These are phyloP conservation scores for Monosporascus sp. DNA, from an alignment of 2,329 filamentous ascomycete genomes.

Conservation along the genomic window DNA sequence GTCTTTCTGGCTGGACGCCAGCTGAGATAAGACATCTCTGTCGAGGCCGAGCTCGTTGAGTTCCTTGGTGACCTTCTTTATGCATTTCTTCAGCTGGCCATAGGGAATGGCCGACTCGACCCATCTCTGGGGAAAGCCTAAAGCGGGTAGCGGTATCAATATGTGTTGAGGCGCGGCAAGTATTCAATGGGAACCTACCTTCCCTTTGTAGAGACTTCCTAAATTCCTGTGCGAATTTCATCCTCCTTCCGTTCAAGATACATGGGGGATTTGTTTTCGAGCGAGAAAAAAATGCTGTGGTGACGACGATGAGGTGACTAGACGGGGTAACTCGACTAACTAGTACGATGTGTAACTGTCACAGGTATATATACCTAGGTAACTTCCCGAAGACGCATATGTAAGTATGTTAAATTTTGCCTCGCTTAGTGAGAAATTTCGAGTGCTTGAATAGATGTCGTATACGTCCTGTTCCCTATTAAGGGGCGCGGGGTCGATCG, in stretches of 20 bases:
- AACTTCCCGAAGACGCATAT: no score
- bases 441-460: background rate
- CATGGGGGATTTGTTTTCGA: no score
- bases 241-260: conserved; percentile 28
- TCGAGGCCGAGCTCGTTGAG: conserved; percentile 67
- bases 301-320: no score
- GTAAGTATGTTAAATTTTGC: no score
- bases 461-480: no score
- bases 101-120: conserved; percentile 76
- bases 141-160: background rate
- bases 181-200: conserved; percentile 28
- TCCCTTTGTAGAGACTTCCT: conserved; percentile 63
- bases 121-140: conserved; percentile 68
- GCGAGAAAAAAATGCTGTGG: no score
- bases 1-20: conserved; percentile 50
- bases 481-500: no score
- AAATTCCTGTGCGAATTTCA: conserved; percentile 86
- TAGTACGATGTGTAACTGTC: no score
- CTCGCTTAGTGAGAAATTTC: background rate
- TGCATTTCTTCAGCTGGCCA: conserved; percentile 79
- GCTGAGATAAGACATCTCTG: conserved; percentile 60
- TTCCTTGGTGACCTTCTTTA: conserved; percentile 73
- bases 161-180: background rate
- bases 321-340: no score
- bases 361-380: no score